Evolutionary conservation across 805 yeast genomes (phyloP).

Genomic region (Metschnikowia kofuensis): DNA sequence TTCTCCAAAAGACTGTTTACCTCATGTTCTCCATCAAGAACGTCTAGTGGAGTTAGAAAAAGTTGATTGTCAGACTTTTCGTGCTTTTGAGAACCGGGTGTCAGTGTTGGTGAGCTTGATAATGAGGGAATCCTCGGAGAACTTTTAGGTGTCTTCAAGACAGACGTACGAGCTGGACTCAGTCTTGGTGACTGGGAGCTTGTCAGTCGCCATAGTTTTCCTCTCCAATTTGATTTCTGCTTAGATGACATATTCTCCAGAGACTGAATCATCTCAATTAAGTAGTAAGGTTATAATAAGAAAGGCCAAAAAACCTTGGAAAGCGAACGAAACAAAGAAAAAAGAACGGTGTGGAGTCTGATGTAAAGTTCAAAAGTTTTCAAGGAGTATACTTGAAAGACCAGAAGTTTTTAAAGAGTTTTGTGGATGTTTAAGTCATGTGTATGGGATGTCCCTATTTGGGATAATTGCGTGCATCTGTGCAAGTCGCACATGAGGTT

Average conservation of each 20-base stretch:
- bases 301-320: background rate
- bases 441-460: conserved; percentile 6
- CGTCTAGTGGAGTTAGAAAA: conserved; percentile 18
- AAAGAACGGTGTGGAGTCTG: background rate
- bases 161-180: background rate
- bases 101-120: conserved; percentile 14
- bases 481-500: conserved; percentile 1
- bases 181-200: conserved; percentile 2
- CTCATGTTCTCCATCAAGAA: conserved; percentile 13
- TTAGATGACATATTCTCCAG: conserved; percentile 4
- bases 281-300: background rate
- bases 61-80: conserved; percentile 4
- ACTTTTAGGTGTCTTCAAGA: conserved; percentile 8
- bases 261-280: conserved; percentile 7
- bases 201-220: conserved; percentile 10
- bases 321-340: background rate
- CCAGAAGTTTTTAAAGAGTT: background rate
- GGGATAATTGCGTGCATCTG: conserved; percentile 7
- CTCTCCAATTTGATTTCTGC: conserved; percentile 11
- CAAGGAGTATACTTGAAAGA: background rate
- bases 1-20: conserved; percentile 13
- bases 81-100: conserved; percentile 9
- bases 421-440: conserved; percentile 3
- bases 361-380: background rate
- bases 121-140: conserved; percentile 9